phyloP scores from a whole-genome alignment of 1,139 yeast species.

The Kodamaea plutei region DNA sequence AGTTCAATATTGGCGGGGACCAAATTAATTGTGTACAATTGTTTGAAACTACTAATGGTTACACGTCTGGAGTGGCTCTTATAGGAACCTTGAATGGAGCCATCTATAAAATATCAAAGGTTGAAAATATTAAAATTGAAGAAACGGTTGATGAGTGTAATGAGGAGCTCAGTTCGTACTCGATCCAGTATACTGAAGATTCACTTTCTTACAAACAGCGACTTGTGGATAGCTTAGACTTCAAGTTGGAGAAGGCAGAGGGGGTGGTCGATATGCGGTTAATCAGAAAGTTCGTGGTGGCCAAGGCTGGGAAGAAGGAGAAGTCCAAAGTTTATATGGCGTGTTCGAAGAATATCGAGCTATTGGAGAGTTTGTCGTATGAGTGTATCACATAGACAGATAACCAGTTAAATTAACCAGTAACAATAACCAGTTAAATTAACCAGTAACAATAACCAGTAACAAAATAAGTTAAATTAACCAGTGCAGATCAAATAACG shows the following conservation, averaged over 20 bases:
- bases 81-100: constrained; percentile 39
- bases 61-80: constrained; percentile 14
- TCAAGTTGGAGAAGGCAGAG: constrained; percentile 11
- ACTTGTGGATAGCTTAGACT: constrained; percentile 1
- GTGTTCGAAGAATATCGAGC: constrained; percentile 4
- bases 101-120: constrained; percentile 17
- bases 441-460: too few relatives aligned
- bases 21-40: constrained; percentile 25
- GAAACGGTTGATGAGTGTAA: constrained; percentile 12
- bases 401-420: too few relatives aligned
- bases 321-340: constrained; percentile 3
- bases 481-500: too few relatives aligned
- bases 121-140: constrained; percentile 9
- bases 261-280: constrained; percentile 18
- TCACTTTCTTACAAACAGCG: constrained; percentile 4
- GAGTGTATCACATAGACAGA: too few relatives aligned
- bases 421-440: too few relatives aligned
- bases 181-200: constrained; percentile 8
- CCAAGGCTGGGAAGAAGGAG: constrained; percentile 3
- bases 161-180: constrained; percentile 15
- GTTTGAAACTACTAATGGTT: too few relatives aligned
- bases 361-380: constrained; percentile 6
- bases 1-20: constrained; percentile 26
- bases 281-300: constrained; percentile 14
- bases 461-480: too few relatives aligned